A percentile compares a stretch with the other conserved stretches of the same genome.
Evolutionary conservation across 2,329 filamentous ascomycete genomes (phyloP).

Genomic region (Colletotrichum sublineola): DNA sequence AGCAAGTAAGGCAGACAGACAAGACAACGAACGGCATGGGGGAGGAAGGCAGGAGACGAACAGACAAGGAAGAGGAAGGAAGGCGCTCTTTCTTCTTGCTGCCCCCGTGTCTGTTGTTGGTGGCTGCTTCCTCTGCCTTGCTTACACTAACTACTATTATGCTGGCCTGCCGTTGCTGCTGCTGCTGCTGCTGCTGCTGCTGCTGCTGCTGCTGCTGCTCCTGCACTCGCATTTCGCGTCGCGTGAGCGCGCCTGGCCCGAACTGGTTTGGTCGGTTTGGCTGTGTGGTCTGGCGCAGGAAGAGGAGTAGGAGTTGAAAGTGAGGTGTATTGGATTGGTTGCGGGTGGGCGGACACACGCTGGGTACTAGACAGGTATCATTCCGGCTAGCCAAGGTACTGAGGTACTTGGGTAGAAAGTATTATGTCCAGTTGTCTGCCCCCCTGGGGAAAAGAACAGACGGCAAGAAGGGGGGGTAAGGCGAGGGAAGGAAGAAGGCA

Average conservation of each 20-base stretch:
- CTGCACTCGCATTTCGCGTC: not conserved
- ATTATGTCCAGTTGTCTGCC: slow-evolving; percentile 4
- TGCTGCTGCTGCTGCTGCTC: not conserved
- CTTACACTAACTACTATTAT: no score
- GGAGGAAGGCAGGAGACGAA: slow-evolving; percentile 1
- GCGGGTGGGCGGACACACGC: slow-evolving; percentile 24
- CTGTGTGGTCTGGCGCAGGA: not conserved
- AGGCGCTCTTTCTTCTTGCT: slow-evolving; percentile 1
- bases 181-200: not conserved
- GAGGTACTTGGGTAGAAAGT: slow-evolving; percentile 30
- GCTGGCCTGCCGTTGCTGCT: not conserved
- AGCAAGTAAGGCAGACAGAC: not conserved
- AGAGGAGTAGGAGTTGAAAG: not conserved
- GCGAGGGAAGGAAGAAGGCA: slow-evolving; percentile 19
- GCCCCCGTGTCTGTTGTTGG: not conserved
- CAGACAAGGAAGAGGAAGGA: not conserved
- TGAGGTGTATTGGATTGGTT: slow-evolving; percentile 25
- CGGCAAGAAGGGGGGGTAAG: slow-evolving; percentile 14
- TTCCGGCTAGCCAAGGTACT: slow-evolving; percentile 26
- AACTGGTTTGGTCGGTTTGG: slow-evolving; percentile 25
- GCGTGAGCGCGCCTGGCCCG: slow-evolving; percentile 16
- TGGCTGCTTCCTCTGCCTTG: not conserved
- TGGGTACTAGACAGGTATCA: slow-evolving; percentile 24
- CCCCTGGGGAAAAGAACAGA: slow-evolving; percentile 15
- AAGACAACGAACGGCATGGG: not conserved